Evolutionary conservation across 768 basidiomycete species (phyloP).

Genomic region (Hemileccinum impolitum): DNA sequence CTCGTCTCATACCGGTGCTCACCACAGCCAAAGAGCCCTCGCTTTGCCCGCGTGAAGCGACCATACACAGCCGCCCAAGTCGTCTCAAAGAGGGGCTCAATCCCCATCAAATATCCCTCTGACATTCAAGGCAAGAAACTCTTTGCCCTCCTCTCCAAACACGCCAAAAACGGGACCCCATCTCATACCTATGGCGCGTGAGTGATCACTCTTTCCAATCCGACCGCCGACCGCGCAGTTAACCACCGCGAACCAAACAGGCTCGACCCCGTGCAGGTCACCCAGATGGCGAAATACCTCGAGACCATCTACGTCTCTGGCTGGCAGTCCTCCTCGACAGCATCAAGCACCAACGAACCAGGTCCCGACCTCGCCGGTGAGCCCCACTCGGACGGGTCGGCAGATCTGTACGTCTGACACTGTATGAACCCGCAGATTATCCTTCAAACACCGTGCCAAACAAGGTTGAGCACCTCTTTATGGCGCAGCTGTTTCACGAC

Average conservation of each 20-base stretch:
- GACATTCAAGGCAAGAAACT: conserved; percentile 85
- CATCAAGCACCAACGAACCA: conserved; percentile 91
- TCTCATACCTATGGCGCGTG: conserved; percentile 98
- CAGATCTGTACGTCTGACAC: neutral
- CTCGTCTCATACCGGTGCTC: no score
- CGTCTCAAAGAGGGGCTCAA: conserved; percentile 88
- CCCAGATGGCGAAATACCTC: conserved; percentile 98
- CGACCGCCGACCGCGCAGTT: neutral
- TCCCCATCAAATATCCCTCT: conserved; percentile 84
- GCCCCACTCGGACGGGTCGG: conserved; percentile 10
- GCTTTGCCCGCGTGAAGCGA: conserved; percentile 82
- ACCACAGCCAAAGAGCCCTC: conserved; percentile 59
- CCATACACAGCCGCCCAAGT: conserved; percentile 94
- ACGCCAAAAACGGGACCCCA: conserved; percentile 72
- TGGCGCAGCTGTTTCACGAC: conserved; percentile 98
- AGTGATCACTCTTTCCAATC: conserved; percentile 39
- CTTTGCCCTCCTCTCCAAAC: conserved; percentile 68
- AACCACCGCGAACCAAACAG: conserved; percentile 39
- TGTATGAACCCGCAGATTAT: conserved; percentile 62
- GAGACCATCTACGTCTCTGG: conserved; percentile 99
- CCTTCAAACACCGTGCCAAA: conserved; percentile 98
- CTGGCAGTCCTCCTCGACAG: conserved; percentile 92
- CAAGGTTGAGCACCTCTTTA: conserved; percentile 98
- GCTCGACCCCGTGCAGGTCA: conserved; percentile 95
- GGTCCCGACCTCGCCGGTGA: conserved; percentile 96